Percentiles rank a stretch among this genome's conserved stretches.
phyloP scores from a whole-genome alignment of 768 basidiomycete genomes.

The Suillus fuscotomentosus region DNA sequence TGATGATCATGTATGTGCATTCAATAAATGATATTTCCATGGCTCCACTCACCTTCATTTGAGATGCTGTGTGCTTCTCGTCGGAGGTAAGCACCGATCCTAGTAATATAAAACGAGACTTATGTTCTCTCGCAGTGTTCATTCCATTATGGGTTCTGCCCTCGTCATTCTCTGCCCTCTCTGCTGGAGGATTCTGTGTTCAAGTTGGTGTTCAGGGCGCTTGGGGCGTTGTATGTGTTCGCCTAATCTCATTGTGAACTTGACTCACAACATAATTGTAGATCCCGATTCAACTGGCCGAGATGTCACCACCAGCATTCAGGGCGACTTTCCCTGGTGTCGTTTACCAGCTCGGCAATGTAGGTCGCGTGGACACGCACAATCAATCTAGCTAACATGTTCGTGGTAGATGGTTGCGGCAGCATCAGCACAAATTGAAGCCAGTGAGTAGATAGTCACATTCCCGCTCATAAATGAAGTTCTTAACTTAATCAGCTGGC shows the following conservation, averaged over 20 bases:
- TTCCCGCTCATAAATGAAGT: not conserved
- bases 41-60: not conserved
- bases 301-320: constrained; percentile 87
- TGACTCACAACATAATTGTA: constrained; percentile 8
- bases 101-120: not conserved
- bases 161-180: constrained; percentile 57
- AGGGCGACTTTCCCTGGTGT: constrained; percentile 86
- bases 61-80: constrained; percentile 51
- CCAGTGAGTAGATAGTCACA: constrained; percentile 39
- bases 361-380: constrained; percentile 10
- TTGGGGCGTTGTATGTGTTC: constrained; percentile 72
- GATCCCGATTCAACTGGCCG: constrained; percentile 78
- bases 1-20: constrained; percentile 58
- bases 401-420: constrained; percentile 57
- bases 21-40: not conserved
- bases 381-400: not conserved
- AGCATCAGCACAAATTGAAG: constrained; percentile 80
- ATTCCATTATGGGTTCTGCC: constrained; percentile 89
- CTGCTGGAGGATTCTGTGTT: constrained; percentile 84
- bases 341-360: constrained; percentile 81
- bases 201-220: constrained; percentile 91
- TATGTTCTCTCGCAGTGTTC: constrained; percentile 33
- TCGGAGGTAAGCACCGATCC: constrained; percentile 36
- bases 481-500: constrained; percentile 45
- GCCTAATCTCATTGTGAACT: not conserved